Conservation (phyloP, 331 rosid species). For the Pyracantha coccinea region DNA sequence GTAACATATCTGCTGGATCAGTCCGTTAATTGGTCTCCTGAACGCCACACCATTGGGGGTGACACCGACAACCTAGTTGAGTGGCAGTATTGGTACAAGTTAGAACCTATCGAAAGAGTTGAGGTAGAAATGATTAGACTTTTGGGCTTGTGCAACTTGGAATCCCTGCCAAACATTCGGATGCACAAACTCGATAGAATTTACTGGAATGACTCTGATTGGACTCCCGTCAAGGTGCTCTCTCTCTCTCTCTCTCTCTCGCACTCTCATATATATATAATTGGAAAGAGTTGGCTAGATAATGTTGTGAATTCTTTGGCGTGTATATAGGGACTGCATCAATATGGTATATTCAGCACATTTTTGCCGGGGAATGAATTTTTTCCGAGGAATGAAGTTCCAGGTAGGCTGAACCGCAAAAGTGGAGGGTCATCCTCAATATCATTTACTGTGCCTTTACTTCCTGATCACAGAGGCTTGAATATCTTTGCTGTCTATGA, state of each 20-base stretch:
- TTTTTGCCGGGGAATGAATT: not conserved
- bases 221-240: not conserved
- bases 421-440: not conserved
- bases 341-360: not conserved
- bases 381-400: not conserved
- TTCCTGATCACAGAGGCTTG: not conserved
- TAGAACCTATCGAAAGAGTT: not conserved
- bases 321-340: not conserved
- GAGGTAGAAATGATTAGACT: not conserved
- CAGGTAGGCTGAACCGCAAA: not conserved
- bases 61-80: not conserved
- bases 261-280: no score
- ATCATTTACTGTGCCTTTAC: not conserved
- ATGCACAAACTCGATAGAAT: no score
- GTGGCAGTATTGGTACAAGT: not conserved
- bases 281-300: accelerated
- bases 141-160: not conserved
- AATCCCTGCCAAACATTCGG: not conserved
- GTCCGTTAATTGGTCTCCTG: no score
- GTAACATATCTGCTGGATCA: no score
- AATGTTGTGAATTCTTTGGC: not conserved
- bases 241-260: not conserved
- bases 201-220: no score
- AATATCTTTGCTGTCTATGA: not conserved
- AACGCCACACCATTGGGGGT: no score